phyloP scores from a whole-genome alignment of 495 filamentous ascomycete species.

The Penicillium desertorum region DNA sequence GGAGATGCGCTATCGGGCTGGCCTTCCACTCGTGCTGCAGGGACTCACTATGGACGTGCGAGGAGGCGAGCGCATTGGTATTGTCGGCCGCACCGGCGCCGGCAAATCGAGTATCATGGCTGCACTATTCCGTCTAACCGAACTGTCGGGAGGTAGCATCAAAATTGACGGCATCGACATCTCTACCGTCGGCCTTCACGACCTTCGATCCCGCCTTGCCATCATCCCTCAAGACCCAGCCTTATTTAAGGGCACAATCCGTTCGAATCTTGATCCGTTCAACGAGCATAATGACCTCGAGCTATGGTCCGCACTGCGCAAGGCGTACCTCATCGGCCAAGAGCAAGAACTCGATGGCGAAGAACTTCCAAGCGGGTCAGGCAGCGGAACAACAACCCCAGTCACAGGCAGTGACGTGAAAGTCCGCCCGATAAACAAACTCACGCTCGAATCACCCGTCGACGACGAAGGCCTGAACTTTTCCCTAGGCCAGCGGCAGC shows the following conservation, averaged over 20 bases:
- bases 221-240: slow-evolving; percentile 98
- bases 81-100: slow-evolving; percentile 91
- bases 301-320: slow-evolving; percentile 81
- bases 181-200: slow-evolving; percentile 75
- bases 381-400: slow-evolving; percentile 16
- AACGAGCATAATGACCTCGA: slow-evolving; percentile 82
- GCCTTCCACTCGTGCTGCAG: slow-evolving; percentile 80
- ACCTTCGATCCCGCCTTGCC: slow-evolving; percentile 81
- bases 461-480: slow-evolving; percentile 96
- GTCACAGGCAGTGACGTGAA: slow-evolving; percentile 16
- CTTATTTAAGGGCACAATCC: slow-evolving; percentile 87
- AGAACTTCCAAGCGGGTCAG: slow-evolving; percentile 22
- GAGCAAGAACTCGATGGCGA: slow-evolving; percentile 29
- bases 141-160: slow-evolving; percentile 80
- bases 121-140: slow-evolving; percentile 85
- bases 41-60: slow-evolving; percentile 72
- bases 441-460: slow-evolving; percentile 81
- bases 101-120: slow-evolving; percentile 96
- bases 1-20: slow-evolving; percentile 85
- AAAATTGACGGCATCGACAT: slow-evolving; percentile 91
- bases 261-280: slow-evolving; percentile 91
- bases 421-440: slow-evolving; percentile 41
- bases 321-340: slow-evolving; percentile 71
- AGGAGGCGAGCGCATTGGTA: slow-evolving; percentile 87
- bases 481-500: slow-evolving; percentile 91